These are phyloP conservation scores for Hypoxylon sp. DNA, from an alignment of 2,329 filamentous ascomycete genomes.

Conservation along the genomic window DNA sequence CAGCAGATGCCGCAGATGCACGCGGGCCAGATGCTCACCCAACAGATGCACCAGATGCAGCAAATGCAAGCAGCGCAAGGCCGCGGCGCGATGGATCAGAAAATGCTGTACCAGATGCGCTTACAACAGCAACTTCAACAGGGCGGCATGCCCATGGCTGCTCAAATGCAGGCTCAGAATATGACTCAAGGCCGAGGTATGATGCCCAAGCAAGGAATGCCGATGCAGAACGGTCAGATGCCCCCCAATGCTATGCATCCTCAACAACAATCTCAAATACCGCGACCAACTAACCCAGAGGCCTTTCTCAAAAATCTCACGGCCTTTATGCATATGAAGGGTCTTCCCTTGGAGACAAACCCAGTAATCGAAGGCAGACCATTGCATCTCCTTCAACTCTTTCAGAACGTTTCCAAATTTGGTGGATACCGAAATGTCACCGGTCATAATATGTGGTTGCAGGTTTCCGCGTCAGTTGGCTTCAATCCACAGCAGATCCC, in stretches of 20 bases:
- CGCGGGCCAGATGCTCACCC: conserved; percentile 56
- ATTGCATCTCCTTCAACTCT: conserved; percentile 82
- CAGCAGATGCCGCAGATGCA: conserved; percentile 56
- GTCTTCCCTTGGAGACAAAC: conserved; percentile 79
- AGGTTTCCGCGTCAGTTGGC: conserved; percentile 75
- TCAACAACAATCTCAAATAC: conserved; percentile 60
- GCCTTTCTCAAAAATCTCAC: conserved; percentile 82
- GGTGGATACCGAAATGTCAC: conserved; percentile 84
- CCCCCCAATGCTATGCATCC: conserved; percentile 65
- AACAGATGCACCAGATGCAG: conserved; percentile 65
- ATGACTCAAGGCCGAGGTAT: conserved; percentile 62
- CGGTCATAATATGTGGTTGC: conserved; percentile 78
- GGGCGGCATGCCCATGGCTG: conserved; percentile 64
- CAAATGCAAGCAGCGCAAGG: conserved; percentile 61
- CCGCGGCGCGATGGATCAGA: conserved; percentile 75
- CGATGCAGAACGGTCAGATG: conserved; percentile 70
- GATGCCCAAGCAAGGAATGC: conserved; percentile 68
- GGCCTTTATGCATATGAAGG: conserved; percentile 81
- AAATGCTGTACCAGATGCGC: conserved; percentile 85
- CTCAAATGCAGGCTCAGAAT: conserved; percentile 66
- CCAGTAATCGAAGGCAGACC: conserved; percentile 81
- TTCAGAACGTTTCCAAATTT: conserved; percentile 80
- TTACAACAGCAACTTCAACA: conserved; percentile 82
- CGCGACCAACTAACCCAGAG: conserved; percentile 69
- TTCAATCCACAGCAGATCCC: conserved; percentile 75